Evolutionary conservation across 352 stramenopile genomes (phyloP), one percentile per base, ranked within the genome.

Genomic region (Halophytophthora batemanensis): DNA sequence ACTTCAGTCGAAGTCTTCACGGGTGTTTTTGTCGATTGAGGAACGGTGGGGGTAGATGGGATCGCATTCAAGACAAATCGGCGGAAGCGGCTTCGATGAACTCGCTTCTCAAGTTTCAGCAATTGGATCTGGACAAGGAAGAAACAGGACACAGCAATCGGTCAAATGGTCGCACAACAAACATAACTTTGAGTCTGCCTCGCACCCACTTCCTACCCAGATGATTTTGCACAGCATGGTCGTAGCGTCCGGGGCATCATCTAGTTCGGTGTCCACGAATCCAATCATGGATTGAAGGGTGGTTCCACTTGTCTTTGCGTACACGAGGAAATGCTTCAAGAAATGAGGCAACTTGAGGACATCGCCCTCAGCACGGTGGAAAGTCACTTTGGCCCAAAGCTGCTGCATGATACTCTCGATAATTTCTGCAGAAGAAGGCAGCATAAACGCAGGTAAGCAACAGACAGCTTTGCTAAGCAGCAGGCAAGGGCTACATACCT

Each of bases 61-160:
- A 73, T 70, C 15, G 42, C 34, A 42, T 43, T 59, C 6, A 73
- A 47, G 38, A 73, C 34, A 12, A 37, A 54, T 11, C 52, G 23
- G 23, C 50, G 52, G 28, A 77, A 92, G 13, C 81, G 69, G 55
- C 51, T 74, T 10, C 74, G 72, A 46, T 82, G 69, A 21, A 87
- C 78, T 31, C 70, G 41, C 49, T 83, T 87, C 21, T 87, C 74
- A 36, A 87, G 53, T 40, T 78, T 90, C 15, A 71, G 53, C 1
- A 67, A 33, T 51, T 73, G 64, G 44, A 67, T 58, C 64, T 56
- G 71, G 40, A 2, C 68, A 74, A 39, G 6, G 29, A 43, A 35
- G 36, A 44, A 39, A 62, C 4, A 51, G 3, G 14, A 33, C 7
- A 22, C 8, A 41, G 39, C 7, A 19, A 17, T 38, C 18, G 17